Evolutionary conservation across 176 grass and related monocot species (phyloP).

Genomic region (Oryza coarctata): DNA sequence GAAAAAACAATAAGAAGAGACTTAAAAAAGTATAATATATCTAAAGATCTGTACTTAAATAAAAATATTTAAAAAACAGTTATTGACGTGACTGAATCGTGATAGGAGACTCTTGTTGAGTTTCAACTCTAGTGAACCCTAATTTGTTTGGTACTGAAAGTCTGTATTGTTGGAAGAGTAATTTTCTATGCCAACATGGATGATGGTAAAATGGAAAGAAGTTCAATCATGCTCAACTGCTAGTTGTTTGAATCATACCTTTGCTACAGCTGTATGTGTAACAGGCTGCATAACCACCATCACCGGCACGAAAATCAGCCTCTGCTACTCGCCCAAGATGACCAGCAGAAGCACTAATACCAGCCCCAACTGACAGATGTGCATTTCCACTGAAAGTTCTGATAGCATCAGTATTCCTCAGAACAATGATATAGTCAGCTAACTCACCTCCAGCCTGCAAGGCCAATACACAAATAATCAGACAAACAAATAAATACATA

Average conservation of each 20-base stretch:
- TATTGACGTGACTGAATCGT: no score
- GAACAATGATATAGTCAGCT: slow-evolving; percentile 88
- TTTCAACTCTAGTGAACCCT: no score
- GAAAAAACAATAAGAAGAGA: no score
- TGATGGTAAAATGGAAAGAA: slow-evolving; percentile 2
- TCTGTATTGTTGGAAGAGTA: no score
- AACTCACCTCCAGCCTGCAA: slow-evolving; percentile 83
- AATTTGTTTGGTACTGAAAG: no score
- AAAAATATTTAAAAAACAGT: no score
- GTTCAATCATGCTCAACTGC: neutral
- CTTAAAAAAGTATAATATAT: no score
- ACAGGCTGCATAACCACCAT: slow-evolving; percentile 88
- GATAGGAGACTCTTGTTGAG: no score
- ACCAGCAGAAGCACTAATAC: slow-evolving; percentile 81
- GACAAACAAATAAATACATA: neutral
- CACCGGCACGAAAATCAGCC: slow-evolving; percentile 86
- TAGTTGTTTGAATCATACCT: slow-evolving; percentile 44
- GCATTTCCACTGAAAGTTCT: slow-evolving; percentile 85
- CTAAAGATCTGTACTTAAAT: no score
- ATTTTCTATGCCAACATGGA: neutral
- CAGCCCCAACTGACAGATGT: slow-evolving; percentile 81
- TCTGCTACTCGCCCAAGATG: slow-evolving; percentile 75
- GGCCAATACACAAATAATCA: slow-evolving; percentile 12
- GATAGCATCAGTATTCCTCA: slow-evolving; percentile 83
- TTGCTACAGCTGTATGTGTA: slow-evolving; percentile 98